Evolutionary conservation across 1,139 yeast genomes (phyloP).

Genomic region (Debaryomyces coudertii): DNA sequence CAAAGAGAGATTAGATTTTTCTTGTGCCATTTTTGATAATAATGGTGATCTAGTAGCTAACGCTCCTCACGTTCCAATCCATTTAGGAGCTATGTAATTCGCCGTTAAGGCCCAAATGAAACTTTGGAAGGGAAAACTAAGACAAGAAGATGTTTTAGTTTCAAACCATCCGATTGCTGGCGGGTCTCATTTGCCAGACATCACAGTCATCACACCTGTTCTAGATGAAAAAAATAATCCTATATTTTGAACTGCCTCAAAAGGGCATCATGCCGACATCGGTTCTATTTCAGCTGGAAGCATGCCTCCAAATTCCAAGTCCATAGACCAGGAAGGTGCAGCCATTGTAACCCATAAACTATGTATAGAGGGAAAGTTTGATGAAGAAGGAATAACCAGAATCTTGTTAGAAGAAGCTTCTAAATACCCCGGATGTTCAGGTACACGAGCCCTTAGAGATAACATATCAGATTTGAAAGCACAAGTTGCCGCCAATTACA

Average conservation of each 20-base stretch:
- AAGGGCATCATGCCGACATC: conserved; percentile 58
- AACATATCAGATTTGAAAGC: conserved; percentile 53
- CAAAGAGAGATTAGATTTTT: conserved; percentile 70
- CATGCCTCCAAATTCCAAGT: conserved; percentile 51
- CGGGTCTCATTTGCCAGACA: conserved; percentile 74
- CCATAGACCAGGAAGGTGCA: conserved; percentile 52
- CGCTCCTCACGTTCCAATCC: conserved; percentile 78
- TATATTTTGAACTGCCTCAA: conserved; percentile 48
- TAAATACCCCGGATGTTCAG: conserved; percentile 47
- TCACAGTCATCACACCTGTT: conserved; percentile 64
- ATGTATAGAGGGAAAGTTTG: conserved; percentile 40
- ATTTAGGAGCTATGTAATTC: conserved; percentile 72
- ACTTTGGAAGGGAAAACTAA: conserved; percentile 54
- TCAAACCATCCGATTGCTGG: conserved; percentile 71
- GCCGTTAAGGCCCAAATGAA: conserved; percentile 62
- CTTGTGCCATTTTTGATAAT: conserved; percentile 71
- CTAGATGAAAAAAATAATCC: conserved; percentile 25
- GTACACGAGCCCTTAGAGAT: conserved; percentile 49
- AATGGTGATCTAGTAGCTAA: conserved; percentile 70
- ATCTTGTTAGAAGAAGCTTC: conserved; percentile 54
- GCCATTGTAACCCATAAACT: conserved; percentile 46
- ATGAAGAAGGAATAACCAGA: conserved; percentile 47
- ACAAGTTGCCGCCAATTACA: conserved; percentile 51
- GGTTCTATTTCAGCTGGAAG: conserved; percentile 54
- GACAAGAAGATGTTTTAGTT: conserved; percentile 66